Percentiles rank a stretch among this genome's conserved stretches.
These are phyloP conservation scores for Bryoglossum gracile DNA, from an alignment of 495 filamentous ascomycete genomes.

Conservation along the genomic window DNA sequence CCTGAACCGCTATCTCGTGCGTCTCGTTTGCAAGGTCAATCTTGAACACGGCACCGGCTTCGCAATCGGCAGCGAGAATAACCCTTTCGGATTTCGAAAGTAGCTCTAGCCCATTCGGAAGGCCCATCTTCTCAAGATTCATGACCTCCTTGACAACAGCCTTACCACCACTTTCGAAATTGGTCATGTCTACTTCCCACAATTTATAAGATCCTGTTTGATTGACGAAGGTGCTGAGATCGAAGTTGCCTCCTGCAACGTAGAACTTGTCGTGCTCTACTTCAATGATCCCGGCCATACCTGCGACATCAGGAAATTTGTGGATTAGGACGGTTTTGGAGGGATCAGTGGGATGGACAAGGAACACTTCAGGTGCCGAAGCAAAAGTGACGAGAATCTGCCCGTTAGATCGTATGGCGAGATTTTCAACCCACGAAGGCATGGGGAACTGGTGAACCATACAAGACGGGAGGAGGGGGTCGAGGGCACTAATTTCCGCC, in stretches of 20 bases:
- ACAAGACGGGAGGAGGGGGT: background rate
- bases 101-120: slow-evolving; percentile 33
- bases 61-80: slow-evolving; percentile 32
- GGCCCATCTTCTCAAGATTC: slow-evolving; percentile 28
- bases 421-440: slow-evolving; percentile 36
- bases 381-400: slow-evolving; percentile 37
- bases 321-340: slow-evolving; percentile 29
- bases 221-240: slow-evolving; percentile 24
- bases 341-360: slow-evolving; percentile 23
- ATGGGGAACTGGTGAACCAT: slow-evolving; percentile 22
- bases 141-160: slow-evolving; percentile 23
- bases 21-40: slow-evolving; percentile 24
- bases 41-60: slow-evolving; percentile 30
- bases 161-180: slow-evolving; percentile 7
- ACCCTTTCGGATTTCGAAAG: slow-evolving; percentile 12
- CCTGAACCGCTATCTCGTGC: slow-evolving; percentile 21
- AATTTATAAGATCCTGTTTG: slow-evolving; percentile 30
- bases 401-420: slow-evolving; percentile 39
- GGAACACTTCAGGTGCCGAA: slow-evolving; percentile 23
- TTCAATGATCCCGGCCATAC: slow-evolving; percentile 34
- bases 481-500: background rate
- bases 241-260: slow-evolving; percentile 30
- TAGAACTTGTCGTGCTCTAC: slow-evolving; percentile 32
- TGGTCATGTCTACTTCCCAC: slow-evolving; percentile 25
- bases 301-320: slow-evolving; percentile 29